Evolutionary conservation across 129 eudicot genomes (phyloP).

Genomic region (Saposhnikovia divaricata): DNA sequence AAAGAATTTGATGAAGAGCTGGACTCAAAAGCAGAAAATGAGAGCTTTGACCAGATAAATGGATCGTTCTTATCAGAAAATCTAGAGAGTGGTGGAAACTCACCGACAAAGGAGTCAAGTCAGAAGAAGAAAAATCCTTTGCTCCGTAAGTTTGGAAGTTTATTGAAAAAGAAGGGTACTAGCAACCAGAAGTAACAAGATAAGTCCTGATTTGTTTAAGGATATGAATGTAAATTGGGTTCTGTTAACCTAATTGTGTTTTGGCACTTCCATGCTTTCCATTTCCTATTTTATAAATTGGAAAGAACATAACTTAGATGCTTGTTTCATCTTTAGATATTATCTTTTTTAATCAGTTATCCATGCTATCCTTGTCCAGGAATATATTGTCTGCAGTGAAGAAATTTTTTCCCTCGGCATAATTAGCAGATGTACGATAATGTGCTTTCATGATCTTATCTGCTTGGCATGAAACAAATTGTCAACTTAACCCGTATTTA

Average conservation of each 20-base stretch:
- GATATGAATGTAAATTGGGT: slow-evolving; percentile 32
- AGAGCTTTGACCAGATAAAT: slow-evolving; percentile 56
- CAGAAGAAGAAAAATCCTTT: slow-evolving; percentile 92
- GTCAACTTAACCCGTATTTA: background rate
- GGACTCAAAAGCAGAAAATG: slow-evolving; percentile 63
- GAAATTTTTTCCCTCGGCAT: background rate
- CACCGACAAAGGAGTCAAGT: slow-evolving; percentile 37
- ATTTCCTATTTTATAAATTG: slow-evolving; percentile 18
- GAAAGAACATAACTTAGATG: slow-evolving; percentile 25
- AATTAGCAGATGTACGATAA: background rate
- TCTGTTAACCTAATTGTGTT: slow-evolving; percentile 23
- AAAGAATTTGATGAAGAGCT: slow-evolving; percentile 68
- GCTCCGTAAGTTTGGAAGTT: slow-evolving; percentile 73
- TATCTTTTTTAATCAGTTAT: slow-evolving; percentile 8
- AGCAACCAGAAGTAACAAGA: slow-evolving; percentile 38
- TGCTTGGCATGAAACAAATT: background rate
- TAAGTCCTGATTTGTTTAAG: slow-evolving; percentile 8
- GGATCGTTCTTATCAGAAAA: slow-evolving; percentile 39
- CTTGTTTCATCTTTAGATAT: slow-evolving; percentile 33
- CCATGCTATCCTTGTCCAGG: slow-evolving; percentile 1
- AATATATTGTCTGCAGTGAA: slow-evolving; percentile 21
- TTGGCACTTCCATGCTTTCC: slow-evolving; percentile 14
- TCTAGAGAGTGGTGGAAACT: slow-evolving; percentile 46
- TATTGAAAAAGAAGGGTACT: slow-evolving; percentile 72
- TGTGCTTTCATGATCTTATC: background rate